Base-by-base conservation (phyloP, 345 rosid species). In the Gossypium anomalum region DNA sequence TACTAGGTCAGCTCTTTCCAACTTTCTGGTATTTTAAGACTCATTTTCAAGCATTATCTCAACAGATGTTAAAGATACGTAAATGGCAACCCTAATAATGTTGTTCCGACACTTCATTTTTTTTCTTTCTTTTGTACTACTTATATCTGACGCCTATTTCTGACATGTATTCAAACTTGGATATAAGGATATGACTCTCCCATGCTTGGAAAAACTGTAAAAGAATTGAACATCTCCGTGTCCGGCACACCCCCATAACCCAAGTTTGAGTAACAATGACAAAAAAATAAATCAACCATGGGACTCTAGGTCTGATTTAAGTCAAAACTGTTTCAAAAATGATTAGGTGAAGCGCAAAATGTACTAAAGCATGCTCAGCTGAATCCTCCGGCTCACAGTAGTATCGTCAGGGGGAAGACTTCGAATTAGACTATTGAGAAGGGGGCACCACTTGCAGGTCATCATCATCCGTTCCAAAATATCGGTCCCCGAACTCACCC, bases 401-500 rank as follows among this genome's bases (percentile, higher is more conserved):
- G 17, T 9, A 64, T 22, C 16, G 22, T 22, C 60, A 41, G 45
- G 11, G 17, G 17, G 20, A 16, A 52, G 20, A 52, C 3, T 52
- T 52, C 43, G 70, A 7, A 44, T 76, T 44, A 71, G 64, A 60
- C 66, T 56, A 73, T 66, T 68, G 19, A 59, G 17, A n/a, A 43
- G 73, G 19, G 78, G 69, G 73, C 74, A 62, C 73, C 72, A 77
- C 80, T 66, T 60, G 88, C 73, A 82, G 83, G 64, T 86, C 90
- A 15, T 92, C 97, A 12, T 94, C 97, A 67, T 94, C 98, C 10
- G 99, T 92, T 45, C 99, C 98, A 72, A 94, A 94, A 81, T 94
- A 94, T 81, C 93, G 82, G 85, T 94, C 97, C 75, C 98, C 98
- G 64, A 94, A 92, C 83, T 94, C 98, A 4, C 98, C 98, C 97